These are phyloP conservation scores for Talaromyces sp. DNA, from an alignment of 2,329 filamentous ascomycete species.

Conservation along the genomic window DNA sequence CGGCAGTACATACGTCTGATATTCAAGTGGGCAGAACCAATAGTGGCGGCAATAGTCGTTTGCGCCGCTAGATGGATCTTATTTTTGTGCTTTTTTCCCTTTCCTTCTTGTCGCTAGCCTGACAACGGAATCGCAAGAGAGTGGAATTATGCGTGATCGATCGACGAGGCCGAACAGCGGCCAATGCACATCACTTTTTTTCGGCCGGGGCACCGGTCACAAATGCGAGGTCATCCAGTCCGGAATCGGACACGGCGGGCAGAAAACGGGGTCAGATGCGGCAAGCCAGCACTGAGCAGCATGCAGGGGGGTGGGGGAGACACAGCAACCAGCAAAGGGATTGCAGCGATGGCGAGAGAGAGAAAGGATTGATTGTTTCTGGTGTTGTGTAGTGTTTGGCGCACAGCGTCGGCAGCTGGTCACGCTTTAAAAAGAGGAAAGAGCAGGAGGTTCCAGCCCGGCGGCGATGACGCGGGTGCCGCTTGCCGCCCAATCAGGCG, in stretches of 20 bases:
- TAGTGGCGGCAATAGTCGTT: slow-evolving; percentile 11
- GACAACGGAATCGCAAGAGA: background rate
- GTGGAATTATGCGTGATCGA: background rate
- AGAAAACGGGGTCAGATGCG: background rate
- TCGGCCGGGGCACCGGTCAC: background rate
- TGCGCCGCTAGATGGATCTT: background rate
- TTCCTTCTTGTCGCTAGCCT: background rate
- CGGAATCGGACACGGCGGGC: background rate
- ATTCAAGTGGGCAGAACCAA: background rate
- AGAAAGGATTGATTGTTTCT: background rate
- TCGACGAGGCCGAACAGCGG: background rate
- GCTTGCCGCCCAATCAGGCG: background rate
- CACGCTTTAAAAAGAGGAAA: too few relatives aligned
- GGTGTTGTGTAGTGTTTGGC: background rate
- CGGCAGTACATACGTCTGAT: background rate
- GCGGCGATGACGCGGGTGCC: background rate
- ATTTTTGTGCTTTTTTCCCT: background rate
- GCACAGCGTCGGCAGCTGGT: too few relatives aligned
- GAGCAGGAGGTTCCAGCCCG: background rate
- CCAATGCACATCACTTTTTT: background rate
- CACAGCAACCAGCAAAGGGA: background rate
- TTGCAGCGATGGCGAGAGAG: background rate
- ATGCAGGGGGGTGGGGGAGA: background rate
- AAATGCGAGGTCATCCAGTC: background rate
- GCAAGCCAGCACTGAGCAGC: background rate